Base-by-base conservation (phyloP, 2,329 filamentous ascomycete species). In the Basipetospora chlamydospora region DNA sequence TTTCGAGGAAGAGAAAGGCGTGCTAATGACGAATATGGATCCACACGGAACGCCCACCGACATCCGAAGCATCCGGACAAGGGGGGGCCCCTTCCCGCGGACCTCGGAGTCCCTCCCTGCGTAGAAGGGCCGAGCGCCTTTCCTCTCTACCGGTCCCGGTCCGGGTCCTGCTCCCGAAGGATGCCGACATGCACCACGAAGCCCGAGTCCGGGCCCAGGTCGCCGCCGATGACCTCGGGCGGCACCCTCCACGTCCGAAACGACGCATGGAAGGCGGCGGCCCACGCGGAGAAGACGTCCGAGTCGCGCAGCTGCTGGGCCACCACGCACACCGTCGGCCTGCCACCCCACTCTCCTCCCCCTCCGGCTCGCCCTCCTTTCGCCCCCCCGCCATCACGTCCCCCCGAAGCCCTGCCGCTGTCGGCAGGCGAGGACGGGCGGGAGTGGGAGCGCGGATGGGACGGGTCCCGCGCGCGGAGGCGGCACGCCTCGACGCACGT, bases 241-340 rank as follows among this genome's bases (percentile, higher is more conserved):
- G 76, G 73, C 5, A 94, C 56, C 39, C 82, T 69, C 84, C 86
- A 96, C 6, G 80, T 74, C 9, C 64, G 63, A 49, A 96, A 96
- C 7, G 55, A 52, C 22, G 52, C 52, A 41, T 71, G 57, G 44
- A 94, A 87, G 36, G 71, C 70, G 42, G 62, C 63, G 33, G 94
- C 58, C 84, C 87, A 96, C 11, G 66, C 60, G 47, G 88, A 78
- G 47, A 96, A 90, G 5, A 96, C 83, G 23, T 87, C 80, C 2
- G 82, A 73, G 20, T 84, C 78, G 21, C 90, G 74, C 33, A 95
- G 70, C 56, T 96, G 88, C 61, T 96, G 88, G 17, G 83, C 88
- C 35, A 96, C 68, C 5, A 96, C 58, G 50, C 82, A 87, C 1
- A 94, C 45, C 5, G 82, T 80, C 3, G 80, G 70, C 13, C 42